Conservation (phyloP, 768 basidiomycete genomes). For the Amanita rimosa region DNA sequence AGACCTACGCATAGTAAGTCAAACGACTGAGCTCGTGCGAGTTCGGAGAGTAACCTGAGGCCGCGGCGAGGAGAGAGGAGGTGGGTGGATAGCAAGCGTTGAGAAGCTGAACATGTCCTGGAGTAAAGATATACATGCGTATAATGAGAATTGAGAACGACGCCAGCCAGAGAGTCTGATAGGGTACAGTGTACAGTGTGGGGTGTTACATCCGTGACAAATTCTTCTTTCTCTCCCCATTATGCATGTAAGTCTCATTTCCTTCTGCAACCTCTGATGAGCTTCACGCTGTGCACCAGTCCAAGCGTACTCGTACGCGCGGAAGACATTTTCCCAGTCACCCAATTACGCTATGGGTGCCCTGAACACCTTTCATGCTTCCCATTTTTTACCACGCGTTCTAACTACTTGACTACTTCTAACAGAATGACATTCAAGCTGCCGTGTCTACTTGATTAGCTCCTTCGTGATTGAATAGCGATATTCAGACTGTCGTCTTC, state of each 20-base stretch:
- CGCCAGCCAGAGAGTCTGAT: not conserved
- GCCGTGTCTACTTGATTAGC: not conserved
- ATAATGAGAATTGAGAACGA: constrained; percentile 6
- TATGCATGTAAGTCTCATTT: constrained; percentile 13
- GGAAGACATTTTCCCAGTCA: constrained; percentile 37
- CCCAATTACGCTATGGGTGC: constrained; percentile 39
- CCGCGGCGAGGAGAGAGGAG: constrained; percentile 61
- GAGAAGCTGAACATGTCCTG: constrained; percentile 77
- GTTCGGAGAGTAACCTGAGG: constrained; percentile 71
- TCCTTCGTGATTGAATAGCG: constrained; percentile 31
- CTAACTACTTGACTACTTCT: not conserved
- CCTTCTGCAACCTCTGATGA: constrained; percentile 24
- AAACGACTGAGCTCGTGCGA: constrained; percentile 77
- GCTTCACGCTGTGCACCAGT: constrained; percentile 47
- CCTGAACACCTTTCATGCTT: constrained; percentile 24
- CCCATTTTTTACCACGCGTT: constrained; percentile 1
- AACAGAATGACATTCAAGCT: not conserved
- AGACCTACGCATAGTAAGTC: constrained; percentile 65
- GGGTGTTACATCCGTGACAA: constrained; percentile 4
- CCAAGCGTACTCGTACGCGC: constrained; percentile 31
- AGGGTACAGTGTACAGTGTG: constrained; percentile 1
- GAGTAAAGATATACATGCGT: constrained; percentile 65
- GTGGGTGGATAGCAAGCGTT: constrained; percentile 79
- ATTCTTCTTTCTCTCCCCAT: not conserved
- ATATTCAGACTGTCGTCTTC: constrained; percentile 50